Conservation (phyloP, 2,329 filamentous ascomycete genomes). For the Tolypocladium ophioglossoides region DNA sequence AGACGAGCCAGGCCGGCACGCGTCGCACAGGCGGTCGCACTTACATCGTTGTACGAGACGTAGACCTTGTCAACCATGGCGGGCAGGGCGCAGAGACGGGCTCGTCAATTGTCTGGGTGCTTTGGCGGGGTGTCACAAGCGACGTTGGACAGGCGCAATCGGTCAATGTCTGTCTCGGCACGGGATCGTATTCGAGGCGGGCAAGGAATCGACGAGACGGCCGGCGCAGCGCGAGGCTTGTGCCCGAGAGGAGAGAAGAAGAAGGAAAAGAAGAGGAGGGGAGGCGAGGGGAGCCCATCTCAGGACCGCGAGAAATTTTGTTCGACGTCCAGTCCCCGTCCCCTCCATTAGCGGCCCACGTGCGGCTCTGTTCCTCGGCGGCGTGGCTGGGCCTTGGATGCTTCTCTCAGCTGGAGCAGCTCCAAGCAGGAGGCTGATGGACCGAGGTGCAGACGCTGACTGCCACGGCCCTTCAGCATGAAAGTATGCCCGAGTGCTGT, state of each 20-base stretch:
- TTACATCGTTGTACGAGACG: conserved; percentile 85
- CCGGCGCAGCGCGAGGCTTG: background rate
- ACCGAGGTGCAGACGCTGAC: no score
- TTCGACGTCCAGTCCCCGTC: no score
- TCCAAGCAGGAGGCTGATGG: no score
- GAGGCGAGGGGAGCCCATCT: background rate
- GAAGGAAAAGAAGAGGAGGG: conserved; percentile 2
- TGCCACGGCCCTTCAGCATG: no score
- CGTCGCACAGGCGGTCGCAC: conserved; percentile 15
- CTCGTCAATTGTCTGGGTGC: background rate
- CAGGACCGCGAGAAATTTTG: background rate
- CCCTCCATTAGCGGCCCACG: no score
- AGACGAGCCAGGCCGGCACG: background rate
- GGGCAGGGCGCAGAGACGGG: conserved; percentile 8
- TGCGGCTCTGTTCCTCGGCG: no score
- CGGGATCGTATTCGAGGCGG: background rate
- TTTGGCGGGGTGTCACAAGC: background rate
- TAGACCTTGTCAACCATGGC: conserved; percentile 79
- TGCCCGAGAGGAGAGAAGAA: background rate
- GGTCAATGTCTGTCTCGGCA: background rate
- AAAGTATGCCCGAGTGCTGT: no score
- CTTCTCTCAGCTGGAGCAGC: no score
- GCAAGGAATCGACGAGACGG: background rate
- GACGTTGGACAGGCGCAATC: background rate
- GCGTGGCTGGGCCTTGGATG: no score